Evolutionary conservation across 164 flowering plant genomes (phyloP), one percentile per base, ranked within the genome.

Genomic region (Platanus orientalis): DNA sequence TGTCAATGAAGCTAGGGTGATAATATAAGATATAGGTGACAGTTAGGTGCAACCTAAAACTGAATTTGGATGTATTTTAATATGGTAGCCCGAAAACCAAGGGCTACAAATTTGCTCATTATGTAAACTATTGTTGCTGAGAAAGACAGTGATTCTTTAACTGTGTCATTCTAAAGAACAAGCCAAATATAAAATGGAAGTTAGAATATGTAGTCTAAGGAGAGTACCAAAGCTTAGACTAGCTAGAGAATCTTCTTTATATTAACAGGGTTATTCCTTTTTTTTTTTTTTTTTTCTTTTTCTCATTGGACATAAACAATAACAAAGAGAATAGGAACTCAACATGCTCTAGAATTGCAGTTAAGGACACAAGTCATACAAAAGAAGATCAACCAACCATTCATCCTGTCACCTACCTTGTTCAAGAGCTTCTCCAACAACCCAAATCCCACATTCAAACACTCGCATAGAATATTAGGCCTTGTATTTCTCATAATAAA

Each of bases 401-500:
- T 5, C n/a, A 21, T 30, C n/a, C n/a, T n/a, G n/a, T n/a, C n/a
- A n/a, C 11, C 55, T 36, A 36, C 42, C 12, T 36, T 7, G 42
- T 7, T 36, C 36, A 32, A 0, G 56, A 69, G 60, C 61, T 40
- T 30, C 56, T 45, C 32, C 32, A 54, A 50, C 9, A 62, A 48
- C 32, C 57, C 53, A 52, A 50, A 57, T 44, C 27, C 39, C 60
- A 57, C 34, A 36, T 52, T 47, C 57, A 32, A 6, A 49, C 56
- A 59, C 32, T 24, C 19, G 32, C 12, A 36, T 23, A 59, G 13
- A 44, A 6, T 27, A 45, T 61, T 39, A 20, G 40, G 23, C 7
- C 23, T 49, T 49, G 1, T 20, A 6, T n/a, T n/a, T n/a, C n/a
- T n/a, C n/a, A n/a, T n/a, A 21, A 7, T 25, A 1, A 49, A 45